Evolutionary conservation across 352 stramenopile species (phyloP).

Genomic region (Globisporangium middletonii): DNA sequence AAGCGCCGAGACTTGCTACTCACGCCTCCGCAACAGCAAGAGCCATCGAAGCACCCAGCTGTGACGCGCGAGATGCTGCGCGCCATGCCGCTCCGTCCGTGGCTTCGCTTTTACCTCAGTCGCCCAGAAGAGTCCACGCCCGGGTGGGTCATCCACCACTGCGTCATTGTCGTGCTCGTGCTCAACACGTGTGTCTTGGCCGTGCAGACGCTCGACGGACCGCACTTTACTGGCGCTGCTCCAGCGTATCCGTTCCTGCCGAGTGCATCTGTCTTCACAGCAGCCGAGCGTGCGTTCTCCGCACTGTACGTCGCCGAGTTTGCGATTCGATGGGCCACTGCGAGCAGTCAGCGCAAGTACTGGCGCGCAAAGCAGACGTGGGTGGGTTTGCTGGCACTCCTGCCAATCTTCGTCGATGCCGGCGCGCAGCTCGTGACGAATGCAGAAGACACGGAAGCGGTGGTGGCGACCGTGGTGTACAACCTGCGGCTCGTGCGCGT

Average conservation of each 20-base stretch:
- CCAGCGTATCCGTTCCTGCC: conserved; percentile 44
- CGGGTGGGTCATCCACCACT: conserved; percentile 33
- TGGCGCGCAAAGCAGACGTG: conserved; percentile 29
- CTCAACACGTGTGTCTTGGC: conserved; percentile 33
- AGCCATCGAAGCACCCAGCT: not conserved
- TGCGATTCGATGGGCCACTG: conserved; percentile 17
- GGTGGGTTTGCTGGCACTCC: conserved; percentile 24
- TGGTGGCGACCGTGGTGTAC: not conserved
- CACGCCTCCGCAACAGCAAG: conserved; percentile 1
- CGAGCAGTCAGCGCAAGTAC: conserved; percentile 17
- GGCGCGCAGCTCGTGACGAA: conserved; percentile 6
- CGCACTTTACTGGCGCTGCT: conserved; percentile 27
- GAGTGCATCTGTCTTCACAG: conserved; percentile 17
- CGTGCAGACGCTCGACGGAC: conserved; percentile 43
- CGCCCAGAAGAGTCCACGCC: conserved; percentile 33
- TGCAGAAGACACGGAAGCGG: not conserved
- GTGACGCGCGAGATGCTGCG: conserved; percentile 17
- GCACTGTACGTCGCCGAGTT: conserved; percentile 47
- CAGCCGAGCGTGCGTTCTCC: conserved; percentile 27
- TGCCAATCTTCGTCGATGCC: conserved; percentile 24
- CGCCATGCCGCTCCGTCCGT: conserved; percentile 22
- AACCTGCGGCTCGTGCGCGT: conserved; percentile 30
- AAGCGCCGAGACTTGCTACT: not conserved
- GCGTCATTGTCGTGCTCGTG: conserved; percentile 27
- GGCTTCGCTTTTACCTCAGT: conserved; percentile 33